Evolutionary conservation across 2,329 filamentous ascomycete genomes (phyloP).

Genomic region (Trichoderma semiorbis): DNA sequence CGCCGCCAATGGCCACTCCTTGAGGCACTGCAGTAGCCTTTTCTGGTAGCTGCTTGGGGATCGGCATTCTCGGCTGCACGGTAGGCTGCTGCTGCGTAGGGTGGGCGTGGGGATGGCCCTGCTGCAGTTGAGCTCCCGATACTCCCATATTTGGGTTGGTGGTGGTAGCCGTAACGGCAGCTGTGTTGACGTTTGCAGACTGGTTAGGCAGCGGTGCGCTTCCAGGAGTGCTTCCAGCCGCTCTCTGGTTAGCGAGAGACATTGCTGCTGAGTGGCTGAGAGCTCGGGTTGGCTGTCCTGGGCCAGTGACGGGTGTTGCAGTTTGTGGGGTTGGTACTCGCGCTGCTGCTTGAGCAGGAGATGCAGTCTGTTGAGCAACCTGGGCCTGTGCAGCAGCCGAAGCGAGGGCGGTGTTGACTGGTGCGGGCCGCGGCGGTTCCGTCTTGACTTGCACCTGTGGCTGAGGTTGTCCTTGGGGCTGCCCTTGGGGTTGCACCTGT

Average conservation of each 20-base stretch:
- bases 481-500: slow-evolving; percentile 8
- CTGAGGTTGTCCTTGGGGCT: slow-evolving; percentile 24
- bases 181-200: slow-evolving; percentile 28
- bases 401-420: slow-evolving; percentile 47
- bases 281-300: slow-evolving; percentile 37
- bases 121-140: slow-evolving; percentile 29
- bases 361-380: slow-evolving; percentile 34
- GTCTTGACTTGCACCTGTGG: slow-evolving; percentile 23
- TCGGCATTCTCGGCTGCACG: slow-evolving; percentile 66
- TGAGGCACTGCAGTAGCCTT: slow-evolving; percentile 66
- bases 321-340: slow-evolving; percentile 51
- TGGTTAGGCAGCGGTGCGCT: slow-evolving; percentile 31
- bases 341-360: slow-evolving; percentile 47
- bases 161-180: slow-evolving; percentile 26
- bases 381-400: slow-evolving; percentile 38
- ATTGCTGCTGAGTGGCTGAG: slow-evolving; percentile 51
- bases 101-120: slow-evolving; percentile 22
- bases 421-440: slow-evolving; percentile 38
- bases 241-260: slow-evolving; percentile 44
- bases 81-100: slow-evolving; percentile 37
- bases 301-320: slow-evolving; percentile 35
- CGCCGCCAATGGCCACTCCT: slow-evolving; percentile 67
- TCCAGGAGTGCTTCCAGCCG: slow-evolving; percentile 33
- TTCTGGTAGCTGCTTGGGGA: slow-evolving; percentile 72
- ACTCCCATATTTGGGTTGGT: slow-evolving; percentile 34